These are phyloP conservation scores for Clonostachys rhizophaga DNA, from an alignment of 2,329 filamentous ascomycete genomes.

Conservation along the genomic window DNA sequence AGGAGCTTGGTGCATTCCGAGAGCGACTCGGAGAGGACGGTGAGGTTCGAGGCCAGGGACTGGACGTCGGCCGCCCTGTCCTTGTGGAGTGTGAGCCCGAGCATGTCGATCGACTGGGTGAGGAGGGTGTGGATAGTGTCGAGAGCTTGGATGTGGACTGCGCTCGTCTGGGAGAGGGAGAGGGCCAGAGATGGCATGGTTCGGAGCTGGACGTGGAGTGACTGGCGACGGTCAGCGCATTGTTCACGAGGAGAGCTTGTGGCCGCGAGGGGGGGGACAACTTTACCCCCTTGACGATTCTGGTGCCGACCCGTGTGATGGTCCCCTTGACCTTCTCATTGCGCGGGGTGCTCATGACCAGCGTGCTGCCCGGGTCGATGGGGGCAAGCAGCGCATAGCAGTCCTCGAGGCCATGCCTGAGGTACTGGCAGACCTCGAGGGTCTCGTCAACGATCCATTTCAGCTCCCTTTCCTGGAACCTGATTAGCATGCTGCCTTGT, in stretches of 20 bases:
- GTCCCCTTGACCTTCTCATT: slow-evolving; percentile 91
- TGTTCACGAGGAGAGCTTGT: background rate
- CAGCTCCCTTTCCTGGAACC: slow-evolving; percentile 31
- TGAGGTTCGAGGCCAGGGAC: slow-evolving; percentile 51
- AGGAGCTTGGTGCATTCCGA: slow-evolving; percentile 45
- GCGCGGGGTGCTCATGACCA: slow-evolving; percentile 81
- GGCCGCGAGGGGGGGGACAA: slow-evolving; percentile 1
- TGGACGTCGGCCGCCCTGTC: slow-evolving; percentile 47
- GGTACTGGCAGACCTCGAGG: slow-evolving; percentile 37
- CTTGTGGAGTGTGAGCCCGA: slow-evolving; percentile 60
- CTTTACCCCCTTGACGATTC: slow-evolving; percentile 82
- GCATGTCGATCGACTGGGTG: slow-evolving; percentile 77
- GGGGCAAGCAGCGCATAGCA: slow-evolving; percentile 85
- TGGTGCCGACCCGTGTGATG: slow-evolving; percentile 84
- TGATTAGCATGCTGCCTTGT: slow-evolving; percentile 17
- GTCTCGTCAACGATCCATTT: slow-evolving; percentile 50
- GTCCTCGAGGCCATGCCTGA: slow-evolving; percentile 72
- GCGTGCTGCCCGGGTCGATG: slow-evolving; percentile 77
- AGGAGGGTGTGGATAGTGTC: slow-evolving; percentile 70
- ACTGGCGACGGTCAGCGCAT: slow-evolving; percentile 34
- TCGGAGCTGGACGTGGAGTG: slow-evolving; percentile 71
- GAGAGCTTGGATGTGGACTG: slow-evolving; percentile 64
- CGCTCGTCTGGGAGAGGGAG: slow-evolving; percentile 35
- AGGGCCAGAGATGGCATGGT: slow-evolving; percentile 54
- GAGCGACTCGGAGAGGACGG: slow-evolving; percentile 49